Percentiles rank a stretch among this genome's conserved stretches.
Conservation (phyloP, 2,329 filamentous ascomycete species). For the Colletotrichum nymphaeae region DNA sequence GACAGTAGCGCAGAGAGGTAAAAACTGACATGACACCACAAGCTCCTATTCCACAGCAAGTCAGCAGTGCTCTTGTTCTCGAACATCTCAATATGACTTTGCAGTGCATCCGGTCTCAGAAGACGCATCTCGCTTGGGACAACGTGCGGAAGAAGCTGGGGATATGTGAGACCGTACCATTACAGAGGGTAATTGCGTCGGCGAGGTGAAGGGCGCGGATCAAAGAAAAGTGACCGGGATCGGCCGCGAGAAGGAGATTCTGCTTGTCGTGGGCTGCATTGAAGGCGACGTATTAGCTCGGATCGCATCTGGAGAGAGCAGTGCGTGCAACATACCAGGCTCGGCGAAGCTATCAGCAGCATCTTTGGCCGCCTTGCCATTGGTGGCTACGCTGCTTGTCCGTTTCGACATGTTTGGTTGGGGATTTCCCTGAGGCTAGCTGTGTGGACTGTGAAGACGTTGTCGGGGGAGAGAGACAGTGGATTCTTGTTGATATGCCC, state of each 20-base stretch:
- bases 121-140: background rate
- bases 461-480: background rate
- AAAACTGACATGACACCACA: constrained; percentile 96
- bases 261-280: constrained; percentile 77
- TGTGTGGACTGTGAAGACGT: background rate
- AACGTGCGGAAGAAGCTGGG: background rate
- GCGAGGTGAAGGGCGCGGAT: constrained; percentile 80
- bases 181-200: constrained; percentile 85
- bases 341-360: constrained; percentile 38
- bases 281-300: background rate
- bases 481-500: background rate
- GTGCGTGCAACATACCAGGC: constrained; percentile 46
- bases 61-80: constrained; percentile 13
- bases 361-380: constrained; percentile 55
- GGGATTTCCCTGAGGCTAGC: constrained; percentile 1
- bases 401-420: constrained; percentile 70
- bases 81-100: no score
- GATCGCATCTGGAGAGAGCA: background rate
- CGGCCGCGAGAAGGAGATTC: constrained; percentile 75
- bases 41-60: constrained; percentile 36
- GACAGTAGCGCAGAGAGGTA: constrained; percentile 92
- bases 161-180: constrained; percentile 64
- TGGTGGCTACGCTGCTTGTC: constrained; percentile 59
- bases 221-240: constrained; percentile 79
- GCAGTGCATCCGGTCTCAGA: background rate